These are phyloP conservation scores for Zanthoxylum bungeanum DNA, from an alignment of 345 rosid species.

Conservation along the genomic window DNA sequence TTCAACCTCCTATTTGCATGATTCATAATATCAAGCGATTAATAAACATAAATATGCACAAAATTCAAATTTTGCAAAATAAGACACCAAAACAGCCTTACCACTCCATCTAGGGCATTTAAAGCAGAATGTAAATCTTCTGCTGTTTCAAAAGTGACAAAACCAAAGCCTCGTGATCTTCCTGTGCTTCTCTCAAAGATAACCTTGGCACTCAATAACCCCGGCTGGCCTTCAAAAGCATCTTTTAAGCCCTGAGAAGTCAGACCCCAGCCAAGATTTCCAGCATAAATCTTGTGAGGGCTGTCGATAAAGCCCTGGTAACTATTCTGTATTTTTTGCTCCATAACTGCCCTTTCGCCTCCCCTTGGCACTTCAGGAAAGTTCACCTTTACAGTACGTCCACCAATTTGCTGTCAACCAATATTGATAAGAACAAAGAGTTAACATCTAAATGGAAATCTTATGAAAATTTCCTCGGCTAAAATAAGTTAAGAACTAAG, in stretches of 20 bases:
- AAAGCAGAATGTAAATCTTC: constrained; percentile 62
- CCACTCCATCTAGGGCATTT: constrained; percentile 70
- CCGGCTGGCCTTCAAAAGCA: constrained; percentile 68
- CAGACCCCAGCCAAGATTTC: constrained; percentile 83
- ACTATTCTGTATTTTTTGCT: constrained; percentile 46
- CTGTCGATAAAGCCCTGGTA: constrained; percentile 61
- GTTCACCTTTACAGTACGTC: constrained; percentile 81
- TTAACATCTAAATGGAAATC: neutral
- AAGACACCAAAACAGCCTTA: constrained; percentile 28
- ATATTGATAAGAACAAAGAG: neutral
- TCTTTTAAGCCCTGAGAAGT: constrained; percentile 71
- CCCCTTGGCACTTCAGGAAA: constrained; percentile 95
- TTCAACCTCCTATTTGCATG: constrained; percentile 69
- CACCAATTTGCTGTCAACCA: constrained; percentile 73
- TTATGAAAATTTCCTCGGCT: neutral
- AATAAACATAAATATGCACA: constrained; percentile 1
- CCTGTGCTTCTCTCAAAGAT: constrained; percentile 66
- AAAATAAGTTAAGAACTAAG: neutral
- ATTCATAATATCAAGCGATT: neutral
- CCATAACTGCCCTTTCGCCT: constrained; percentile 80
- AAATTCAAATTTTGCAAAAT: neutral
- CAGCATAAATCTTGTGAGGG: constrained; percentile 87
- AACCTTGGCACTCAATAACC: constrained; percentile 78
- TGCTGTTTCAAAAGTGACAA: constrained; percentile 68
- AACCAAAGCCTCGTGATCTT: constrained; percentile 88